phyloP scores from a whole-genome alignment of 1,139 yeast genomes.

The Kluyveromyces sp. region DNA sequence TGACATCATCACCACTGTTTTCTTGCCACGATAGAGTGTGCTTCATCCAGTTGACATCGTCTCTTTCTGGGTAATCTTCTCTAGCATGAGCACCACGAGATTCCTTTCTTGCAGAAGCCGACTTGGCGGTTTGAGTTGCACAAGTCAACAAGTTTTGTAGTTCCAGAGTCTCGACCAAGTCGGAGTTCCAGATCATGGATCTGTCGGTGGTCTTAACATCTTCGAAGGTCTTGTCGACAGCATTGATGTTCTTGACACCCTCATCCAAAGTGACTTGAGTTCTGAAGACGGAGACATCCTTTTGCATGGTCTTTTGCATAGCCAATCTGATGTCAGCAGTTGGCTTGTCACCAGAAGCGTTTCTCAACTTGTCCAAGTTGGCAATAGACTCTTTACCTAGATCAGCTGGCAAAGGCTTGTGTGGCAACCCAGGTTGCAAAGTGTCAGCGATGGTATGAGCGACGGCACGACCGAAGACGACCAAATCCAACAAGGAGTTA shows the following conservation, averaged over 20 bases:
- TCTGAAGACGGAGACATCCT: slow-evolving; percentile 95
- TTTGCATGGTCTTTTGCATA: slow-evolving; percentile 96
- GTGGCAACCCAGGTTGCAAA: slow-evolving; percentile 84
- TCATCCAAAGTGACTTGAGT: slow-evolving; percentile 85
- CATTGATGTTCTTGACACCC: slow-evolving; percentile 76
- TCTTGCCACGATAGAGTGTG: slow-evolving; percentile 92
- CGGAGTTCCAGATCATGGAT: slow-evolving; percentile 98
- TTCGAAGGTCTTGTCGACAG: slow-evolving; percentile 66
- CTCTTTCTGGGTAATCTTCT: slow-evolving; percentile 95
- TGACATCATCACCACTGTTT: slow-evolving; percentile 61
- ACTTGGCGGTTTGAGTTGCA: slow-evolving; percentile 91
- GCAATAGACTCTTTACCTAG: slow-evolving; percentile 86
- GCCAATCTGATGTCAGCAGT: slow-evolving; percentile 86
- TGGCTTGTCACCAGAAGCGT: slow-evolving; percentile 68
- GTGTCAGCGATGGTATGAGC: slow-evolving; percentile 84
- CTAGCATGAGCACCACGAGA: slow-evolving; percentile 99
- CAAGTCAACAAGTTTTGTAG: slow-evolving; percentile 94
- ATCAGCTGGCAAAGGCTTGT: slow-evolving; percentile 71
- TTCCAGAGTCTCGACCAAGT: slow-evolving; percentile 91
- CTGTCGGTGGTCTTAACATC: slow-evolving; percentile 85
- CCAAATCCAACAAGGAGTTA: slow-evolving; percentile 94
- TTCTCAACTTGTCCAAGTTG: slow-evolving; percentile 83
- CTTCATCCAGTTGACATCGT: slow-evolving; percentile 96
- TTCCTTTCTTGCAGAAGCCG: slow-evolving; percentile 94
- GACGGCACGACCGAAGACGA: slow-evolving; percentile 97